A percentile compares a stretch with the other conserved stretches of the same genome.
phyloP scores from a whole-genome alignment of 1,284 basidiomycete species.

The Volvariella surrecta region DNA sequence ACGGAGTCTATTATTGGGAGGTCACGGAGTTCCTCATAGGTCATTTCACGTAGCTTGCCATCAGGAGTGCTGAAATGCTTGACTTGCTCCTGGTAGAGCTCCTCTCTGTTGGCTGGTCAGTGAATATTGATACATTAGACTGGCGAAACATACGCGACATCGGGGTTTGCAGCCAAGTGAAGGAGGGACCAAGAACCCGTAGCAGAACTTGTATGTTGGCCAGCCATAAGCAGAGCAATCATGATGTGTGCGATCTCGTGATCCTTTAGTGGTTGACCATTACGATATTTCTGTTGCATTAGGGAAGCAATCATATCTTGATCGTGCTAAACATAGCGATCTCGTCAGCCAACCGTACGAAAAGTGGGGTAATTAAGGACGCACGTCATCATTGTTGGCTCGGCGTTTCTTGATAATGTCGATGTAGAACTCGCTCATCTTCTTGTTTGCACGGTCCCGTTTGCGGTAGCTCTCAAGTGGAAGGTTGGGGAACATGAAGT shows the following conservation, averaged over 20 bases:
- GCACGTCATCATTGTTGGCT: slow-evolving; percentile 34
- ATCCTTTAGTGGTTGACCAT: slow-evolving; percentile 74
- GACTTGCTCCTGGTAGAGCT: slow-evolving; percentile 86
- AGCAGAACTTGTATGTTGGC: slow-evolving; percentile 95
- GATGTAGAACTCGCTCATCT: slow-evolving; percentile 93
- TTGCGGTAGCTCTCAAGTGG: slow-evolving; percentile 81
- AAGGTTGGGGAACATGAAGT: slow-evolving; percentile 93
- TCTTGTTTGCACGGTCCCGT: slow-evolving; percentile 85
- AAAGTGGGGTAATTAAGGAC: slow-evolving; percentile 4
- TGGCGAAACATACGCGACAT: slow-evolving; percentile 58
- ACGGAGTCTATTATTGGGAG: slow-evolving; percentile 84
- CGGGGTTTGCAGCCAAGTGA: slow-evolving; percentile 76
- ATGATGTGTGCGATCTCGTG: slow-evolving; percentile 96
- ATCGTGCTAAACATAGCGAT: slow-evolving; percentile 34
- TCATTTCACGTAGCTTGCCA: slow-evolving; percentile 73
- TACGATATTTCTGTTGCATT: slow-evolving; percentile 80
- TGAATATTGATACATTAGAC: not conserved
- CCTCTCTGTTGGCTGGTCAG: slow-evolving; percentile 38
- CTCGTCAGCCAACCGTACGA: not conserved
- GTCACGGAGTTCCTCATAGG: slow-evolving; percentile 81
- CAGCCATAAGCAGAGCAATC: slow-evolving; percentile 94
- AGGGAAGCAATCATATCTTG: slow-evolving; percentile 94
- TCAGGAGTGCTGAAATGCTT: slow-evolving; percentile 75
- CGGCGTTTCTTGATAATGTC: slow-evolving; percentile 80
- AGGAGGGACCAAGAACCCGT: slow-evolving; percentile 90